phyloP scores from a whole-genome alignment of 225 moss, liverwort and hornwort species.

The Neckera pumila region DNA sequence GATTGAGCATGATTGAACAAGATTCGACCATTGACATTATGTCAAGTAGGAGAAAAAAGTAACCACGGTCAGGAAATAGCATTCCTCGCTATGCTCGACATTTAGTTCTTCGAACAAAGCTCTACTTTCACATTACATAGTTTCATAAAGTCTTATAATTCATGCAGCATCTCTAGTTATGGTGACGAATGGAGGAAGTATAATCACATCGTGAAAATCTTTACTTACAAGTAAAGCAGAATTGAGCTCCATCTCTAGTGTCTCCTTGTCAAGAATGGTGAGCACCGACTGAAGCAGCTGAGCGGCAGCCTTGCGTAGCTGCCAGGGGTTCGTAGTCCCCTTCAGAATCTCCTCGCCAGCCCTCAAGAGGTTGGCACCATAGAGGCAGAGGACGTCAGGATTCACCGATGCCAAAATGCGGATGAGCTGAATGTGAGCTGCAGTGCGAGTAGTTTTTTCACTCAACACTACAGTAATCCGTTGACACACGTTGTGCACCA shows the following conservation, averaged over 20 bases:
- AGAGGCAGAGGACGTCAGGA: constrained; percentile 34
- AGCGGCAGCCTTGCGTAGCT: constrained; percentile 59
- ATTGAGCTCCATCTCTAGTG: constrained; percentile 47
- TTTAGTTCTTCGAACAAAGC: not conserved
- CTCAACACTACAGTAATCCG: constrained; percentile 48
- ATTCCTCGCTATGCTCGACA: not conserved
- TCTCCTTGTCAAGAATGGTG: constrained; percentile 56
- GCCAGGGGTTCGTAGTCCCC: constrained; percentile 50
- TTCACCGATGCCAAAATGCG: constrained; percentile 35
- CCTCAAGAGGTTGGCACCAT: constrained; percentile 45
- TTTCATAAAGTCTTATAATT: not conserved
- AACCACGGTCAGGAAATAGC: no score
- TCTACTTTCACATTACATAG: not conserved
- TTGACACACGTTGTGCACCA: constrained; percentile 48
- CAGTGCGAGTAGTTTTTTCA: constrained; percentile 55
- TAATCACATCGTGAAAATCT: not conserved
- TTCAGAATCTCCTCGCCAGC: constrained; percentile 55
- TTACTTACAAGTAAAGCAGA: constrained; percentile 23
- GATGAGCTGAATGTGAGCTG: constrained; percentile 74
- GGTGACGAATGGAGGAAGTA: not conserved
- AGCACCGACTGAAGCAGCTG: constrained; percentile 66
- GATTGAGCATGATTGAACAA: no score
- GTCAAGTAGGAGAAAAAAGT: not conserved
- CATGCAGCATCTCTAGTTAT: not conserved
- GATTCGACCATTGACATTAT: no score